Evolutionary conservation across 2,329 filamentous ascomycete genomes (phyloP), one percentile per base, ranked within the genome.

Genomic region (Apiospora marii): DNA sequence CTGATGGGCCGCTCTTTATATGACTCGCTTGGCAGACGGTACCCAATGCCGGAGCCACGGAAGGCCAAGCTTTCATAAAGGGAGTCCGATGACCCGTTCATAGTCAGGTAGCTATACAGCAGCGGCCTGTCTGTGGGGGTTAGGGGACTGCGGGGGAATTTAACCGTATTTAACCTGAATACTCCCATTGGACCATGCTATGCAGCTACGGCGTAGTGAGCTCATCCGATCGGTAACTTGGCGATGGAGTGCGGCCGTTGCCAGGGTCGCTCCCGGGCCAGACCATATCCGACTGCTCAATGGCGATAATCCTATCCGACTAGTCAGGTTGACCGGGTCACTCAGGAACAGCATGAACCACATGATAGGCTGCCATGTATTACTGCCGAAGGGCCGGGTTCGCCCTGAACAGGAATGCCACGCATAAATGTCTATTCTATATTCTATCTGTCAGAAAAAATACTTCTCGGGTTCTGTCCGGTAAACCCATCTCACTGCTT

Each of bases 141-240:
- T 64, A 10, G 58, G 58, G 34, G n/a, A 46, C 41, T 73, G 72
- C 70, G 75, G 67, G 75, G 74, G 75, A 73, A 72, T 72, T 22
- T 53, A 72, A 73, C 73, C 73, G 74, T 69, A 70, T 74, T 72
- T 73, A 74, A 74, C 74, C 74, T 70, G n/a, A 30, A 73, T 74
- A 43, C 74, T 74, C 71, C 48, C 48, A 70, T 71, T 73, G 74
- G 72, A 72, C 72, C 41, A 41, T 64, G 24, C 1, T 41, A 19
- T 64, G 58, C 34, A 13, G 22, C 58, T 64, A 64, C 19, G 34
- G 34, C 19, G 58, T 64, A 34, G 58, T 64, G 58, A 64, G 41
- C 44, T 34, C 44, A n/a, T 34, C n/a, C 27, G 44, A 51, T 37
- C 49, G 34, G 16, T 51, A 19, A 69, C 49, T 68, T 46, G 24